These are phyloP conservation scores for Torulaspora franciscae DNA, from an alignment of 805 yeast species.

Conservation along the genomic window DNA sequence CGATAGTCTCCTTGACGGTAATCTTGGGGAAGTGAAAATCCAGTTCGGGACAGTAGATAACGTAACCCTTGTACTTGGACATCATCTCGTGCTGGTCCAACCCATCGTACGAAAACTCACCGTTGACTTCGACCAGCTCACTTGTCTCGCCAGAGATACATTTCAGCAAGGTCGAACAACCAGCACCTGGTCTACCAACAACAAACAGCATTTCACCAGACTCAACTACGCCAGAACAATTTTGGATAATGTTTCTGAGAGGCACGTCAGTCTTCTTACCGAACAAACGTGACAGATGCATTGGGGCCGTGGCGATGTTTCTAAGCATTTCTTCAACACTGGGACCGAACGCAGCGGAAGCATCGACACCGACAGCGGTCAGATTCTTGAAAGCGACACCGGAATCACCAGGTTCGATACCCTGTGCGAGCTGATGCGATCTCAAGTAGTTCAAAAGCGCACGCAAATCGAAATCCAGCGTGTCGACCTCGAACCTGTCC, in stretches of 20 bases:
- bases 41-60: conserved; percentile 49
- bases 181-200: conserved; percentile 58
- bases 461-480: conserved; percentile 45
- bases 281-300: conserved; percentile 18
- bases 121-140: conserved; percentile 37
- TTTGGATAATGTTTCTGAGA: conserved; percentile 39
- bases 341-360: conserved; percentile 50
- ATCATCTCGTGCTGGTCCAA: conserved; percentile 45
- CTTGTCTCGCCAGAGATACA: conserved; percentile 44
- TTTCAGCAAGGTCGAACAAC: conserved; percentile 54
- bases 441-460: conserved; percentile 40
- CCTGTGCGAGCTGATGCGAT: conserved; percentile 40
- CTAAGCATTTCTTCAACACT: conserved; percentile 43
- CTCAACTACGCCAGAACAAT: conserved; percentile 41
- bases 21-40: conserved; percentile 49
- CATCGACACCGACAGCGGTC: conserved; percentile 47
- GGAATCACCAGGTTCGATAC: conserved; percentile 45
- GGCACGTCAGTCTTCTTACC: conserved; percentile 35
- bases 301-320: conserved; percentile 32
- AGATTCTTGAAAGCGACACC: conserved; percentile 47
- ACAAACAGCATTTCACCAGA: conserved; percentile 53
- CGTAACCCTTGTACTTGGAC: conserved; percentile 43
- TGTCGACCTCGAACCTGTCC: conserved; percentile 41
- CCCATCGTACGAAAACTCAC: conserved; percentile 47
- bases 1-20: conserved; percentile 48